Evolutionary conservation across 805 yeast species (phyloP).

Genomic region (Hanseniaspora nectarophila): DNA sequence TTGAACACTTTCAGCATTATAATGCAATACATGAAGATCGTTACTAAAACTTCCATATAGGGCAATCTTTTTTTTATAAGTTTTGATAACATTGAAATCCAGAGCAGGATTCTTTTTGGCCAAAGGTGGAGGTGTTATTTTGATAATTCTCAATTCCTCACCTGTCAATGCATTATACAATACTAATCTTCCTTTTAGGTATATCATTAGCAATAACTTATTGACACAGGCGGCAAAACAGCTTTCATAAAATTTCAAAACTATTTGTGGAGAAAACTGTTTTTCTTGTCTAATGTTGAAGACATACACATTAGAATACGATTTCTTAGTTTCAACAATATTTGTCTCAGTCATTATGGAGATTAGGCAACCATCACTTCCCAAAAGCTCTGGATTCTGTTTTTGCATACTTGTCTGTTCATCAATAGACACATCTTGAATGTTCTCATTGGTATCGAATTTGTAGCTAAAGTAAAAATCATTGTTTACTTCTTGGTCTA

Average conservation of each 20-base stretch:
- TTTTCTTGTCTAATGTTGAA: conserved; percentile 21
- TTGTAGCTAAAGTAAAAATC: conserved; percentile 17
- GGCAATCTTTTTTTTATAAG: conserved; percentile 4
- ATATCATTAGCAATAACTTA: conserved; percentile 25
- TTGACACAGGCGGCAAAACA: conserved; percentile 24
- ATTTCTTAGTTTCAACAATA: conserved; percentile 20
- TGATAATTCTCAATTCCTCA: conserved; percentile 24
- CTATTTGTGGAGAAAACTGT: conserved; percentile 18
- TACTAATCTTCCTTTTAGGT: conserved; percentile 23
- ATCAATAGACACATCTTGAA: conserved; percentile 22
- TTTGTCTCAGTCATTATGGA: conserved; percentile 21
- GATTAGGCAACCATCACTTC: conserved; percentile 28
- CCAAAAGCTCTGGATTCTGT: conserved; percentile 23
- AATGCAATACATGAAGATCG: conserved; percentile 9
- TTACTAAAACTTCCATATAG: conserved; percentile 10
- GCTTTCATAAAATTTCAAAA: conserved; percentile 21
- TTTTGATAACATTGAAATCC: conserved; percentile 12
- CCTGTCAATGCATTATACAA: conserved; percentile 26
- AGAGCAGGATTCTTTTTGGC: conserved; percentile 2
- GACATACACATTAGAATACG: conserved; percentile 21
- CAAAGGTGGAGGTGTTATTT: conserved; percentile 18
- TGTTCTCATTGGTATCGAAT: conserved; percentile 14
- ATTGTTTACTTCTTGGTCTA: background rate
- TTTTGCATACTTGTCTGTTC: conserved; percentile 23
- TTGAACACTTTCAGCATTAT: conserved; percentile 10